Evolutionary conservation across 345 rosid genomes (phyloP).

Genomic region (Mallotus nudiflorus): DNA sequence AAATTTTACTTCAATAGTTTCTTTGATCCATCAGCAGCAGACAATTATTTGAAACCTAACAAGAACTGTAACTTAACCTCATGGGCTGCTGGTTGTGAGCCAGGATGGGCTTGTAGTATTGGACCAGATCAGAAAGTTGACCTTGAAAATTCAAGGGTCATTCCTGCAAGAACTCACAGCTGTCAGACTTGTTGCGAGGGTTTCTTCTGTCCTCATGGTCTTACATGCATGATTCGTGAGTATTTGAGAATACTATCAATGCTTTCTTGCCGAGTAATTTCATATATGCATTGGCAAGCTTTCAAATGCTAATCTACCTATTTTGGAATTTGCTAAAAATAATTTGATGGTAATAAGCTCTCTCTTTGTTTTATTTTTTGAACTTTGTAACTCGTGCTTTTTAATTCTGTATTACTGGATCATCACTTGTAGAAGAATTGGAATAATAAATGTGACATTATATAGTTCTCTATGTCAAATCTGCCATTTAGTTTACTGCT

Average conservation of each 20-base stretch:
- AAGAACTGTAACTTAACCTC: constrained; percentile 75
- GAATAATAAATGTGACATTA: background rate
- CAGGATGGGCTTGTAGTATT: constrained; percentile 90
- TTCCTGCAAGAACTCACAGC: constrained; percentile 60
- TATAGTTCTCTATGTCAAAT: background rate
- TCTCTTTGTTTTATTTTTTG: no score
- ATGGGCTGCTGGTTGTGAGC: constrained; percentile 93
- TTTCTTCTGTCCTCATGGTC: constrained; percentile 86
- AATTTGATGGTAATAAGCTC: background rate
- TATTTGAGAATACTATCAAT: constrained; percentile 11
- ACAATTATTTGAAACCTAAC: constrained; percentile 56
- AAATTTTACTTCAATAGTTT: constrained; percentile 64
- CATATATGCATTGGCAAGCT: background rate
- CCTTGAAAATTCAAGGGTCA: constrained; percentile 44
- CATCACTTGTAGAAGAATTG: background rate
- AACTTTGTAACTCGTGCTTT: no score
- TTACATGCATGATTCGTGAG: constrained; percentile 98
- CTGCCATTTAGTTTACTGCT: background rate
- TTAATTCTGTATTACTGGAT: background rate
- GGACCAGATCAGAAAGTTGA: constrained; percentile 46
- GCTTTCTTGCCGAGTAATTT: constrained; percentile 8
- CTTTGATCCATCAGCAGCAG: constrained; percentile 35
- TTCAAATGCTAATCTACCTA: constrained; percentile 7
- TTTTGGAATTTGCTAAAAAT: no score
- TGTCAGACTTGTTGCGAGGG: constrained; percentile 91